Percentiles rank a stretch among this genome's conserved stretches.
Evolutionary conservation across 805 yeast species (phyloP).

Genomic region (Lipomyces yamanashiensis): DNA sequence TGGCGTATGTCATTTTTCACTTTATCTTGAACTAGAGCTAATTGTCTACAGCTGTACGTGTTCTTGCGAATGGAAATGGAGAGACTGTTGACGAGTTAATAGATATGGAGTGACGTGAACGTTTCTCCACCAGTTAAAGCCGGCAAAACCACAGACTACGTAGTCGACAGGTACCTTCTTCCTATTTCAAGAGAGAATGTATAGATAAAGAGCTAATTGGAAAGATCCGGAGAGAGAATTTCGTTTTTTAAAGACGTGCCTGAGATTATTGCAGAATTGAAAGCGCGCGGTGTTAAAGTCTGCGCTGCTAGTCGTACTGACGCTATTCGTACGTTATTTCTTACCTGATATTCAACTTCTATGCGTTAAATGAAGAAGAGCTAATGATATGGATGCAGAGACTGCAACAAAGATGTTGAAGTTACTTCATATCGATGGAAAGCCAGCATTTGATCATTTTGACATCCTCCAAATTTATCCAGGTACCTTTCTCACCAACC

Average conservation of each 20-base stretch:
- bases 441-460: constrained; percentile 58
- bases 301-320: constrained; percentile 81
- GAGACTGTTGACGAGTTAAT: neutral
- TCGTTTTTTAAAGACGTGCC: constrained; percentile 72
- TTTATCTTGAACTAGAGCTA: neutral
- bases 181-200: neutral
- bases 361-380: neutral
- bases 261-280: constrained; percentile 60
- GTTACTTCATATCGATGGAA: constrained; percentile 57
- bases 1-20: constrained; percentile 59
- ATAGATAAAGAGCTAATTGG: no score
- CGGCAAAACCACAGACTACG: constrained; percentile 44
- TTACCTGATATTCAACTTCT: neutral
- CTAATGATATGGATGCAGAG: neutral
- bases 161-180: constrained; percentile 51
- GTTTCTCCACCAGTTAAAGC: constrained; percentile 58
- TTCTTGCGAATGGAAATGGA: neutral
- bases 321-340: constrained; percentile 56
- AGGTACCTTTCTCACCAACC: constrained; percentile 42
- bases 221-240: constrained; percentile 55
- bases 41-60: constrained; percentile 19
- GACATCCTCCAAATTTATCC: constrained; percentile 73
- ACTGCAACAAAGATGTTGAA: constrained; percentile 68
- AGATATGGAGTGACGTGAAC: constrained; percentile 80
- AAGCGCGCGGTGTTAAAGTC: constrained; percentile 54